Evolutionary conservation across 257 asterid genomes (phyloP), one percentile per base, ranked within the genome.

Genomic region (Thymus quinquecostatus): DNA sequence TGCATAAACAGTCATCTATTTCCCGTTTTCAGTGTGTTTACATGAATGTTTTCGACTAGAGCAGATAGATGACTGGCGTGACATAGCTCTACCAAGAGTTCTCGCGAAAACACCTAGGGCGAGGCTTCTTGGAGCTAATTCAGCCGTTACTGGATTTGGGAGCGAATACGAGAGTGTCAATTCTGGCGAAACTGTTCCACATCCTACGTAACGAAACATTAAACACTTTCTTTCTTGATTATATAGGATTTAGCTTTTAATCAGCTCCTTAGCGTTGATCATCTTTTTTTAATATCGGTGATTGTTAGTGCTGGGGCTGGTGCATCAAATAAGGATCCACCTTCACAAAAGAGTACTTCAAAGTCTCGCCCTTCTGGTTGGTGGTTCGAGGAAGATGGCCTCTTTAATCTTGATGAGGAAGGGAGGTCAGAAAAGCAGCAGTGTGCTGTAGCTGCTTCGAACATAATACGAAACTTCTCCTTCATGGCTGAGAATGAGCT

Each of bases 11-110:
- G 43, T 50, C 70, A 28, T 45, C 44, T 49, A 6, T 69, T 45
- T 29, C 28, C n/a, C n/a, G n/a, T 11, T 36, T 51, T 36, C n/a
- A 8, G 3, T 60, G 13, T 40, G 40, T 60, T 10, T 56, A 74
- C 58, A 50, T 9, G 27, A 33, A 55, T 5, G 63, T 57, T 70
- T 70, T 54, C 58, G 54, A 82, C 78, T 75, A 10, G 75, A 55
- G 69, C 92, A 95, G 98, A 89, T 95, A 49, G 98, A 95, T 85
- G 99, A 95, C 64, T 95, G 98, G 99, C 98, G 97, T 55, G 98
- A 95, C 77, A 88, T 95, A 73, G 88, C 96, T 67, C 78, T 95
- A 53, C 96, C 99, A 27, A 88, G 93, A 83, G 92, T 87, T 72
- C 95, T 87, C 21, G 78, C 88, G 38, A 89, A 92, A 83, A 73